Evolutionary conservation across 129 eudicot genomes (phyloP).

Genomic region (Artemisia argyi): DNA sequence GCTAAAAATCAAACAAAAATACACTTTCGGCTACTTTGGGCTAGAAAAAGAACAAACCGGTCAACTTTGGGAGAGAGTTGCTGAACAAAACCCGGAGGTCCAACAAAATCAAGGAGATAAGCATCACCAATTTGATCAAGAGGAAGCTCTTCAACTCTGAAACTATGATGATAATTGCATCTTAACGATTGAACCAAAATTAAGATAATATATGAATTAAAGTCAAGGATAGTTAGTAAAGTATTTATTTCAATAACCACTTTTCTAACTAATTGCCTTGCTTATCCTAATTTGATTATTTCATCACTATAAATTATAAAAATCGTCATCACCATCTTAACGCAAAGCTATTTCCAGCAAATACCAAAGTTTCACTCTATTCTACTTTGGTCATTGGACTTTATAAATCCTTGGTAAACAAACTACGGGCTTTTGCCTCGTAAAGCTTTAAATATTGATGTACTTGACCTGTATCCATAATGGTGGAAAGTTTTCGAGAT

Average conservation of each 20-base stretch:
- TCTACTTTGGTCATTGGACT: too few relatives aligned
- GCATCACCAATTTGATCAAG: constrained; percentile 56
- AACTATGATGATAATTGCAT: constrained; percentile 1
- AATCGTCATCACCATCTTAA: neutral
- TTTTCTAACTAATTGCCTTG: neutral
- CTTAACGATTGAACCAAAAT: neutral
- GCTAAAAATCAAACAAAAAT: neutral
- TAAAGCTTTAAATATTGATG: too few relatives aligned
- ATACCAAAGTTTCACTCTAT: too few relatives aligned
- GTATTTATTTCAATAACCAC: neutral
- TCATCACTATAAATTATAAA: neutral
- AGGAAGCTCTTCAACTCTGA: constrained; percentile 81
- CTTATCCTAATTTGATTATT: neutral
- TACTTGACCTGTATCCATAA: too few relatives aligned
- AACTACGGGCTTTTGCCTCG: too few relatives aligned
- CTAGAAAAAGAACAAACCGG: constrained; percentile 28
- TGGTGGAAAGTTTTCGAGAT: too few relatives aligned
- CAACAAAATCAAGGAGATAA: constrained; percentile 92
- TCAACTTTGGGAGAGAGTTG: constrained; percentile 60
- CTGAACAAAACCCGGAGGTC: constrained; percentile 76
- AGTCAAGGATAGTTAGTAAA: neutral
- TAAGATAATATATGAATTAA: neutral
- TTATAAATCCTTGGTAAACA: too few relatives aligned
- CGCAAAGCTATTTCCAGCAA: too few relatives aligned
- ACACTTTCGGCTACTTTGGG: neutral